Conservation (phyloP, 2,329 filamentous ascomycete species). For the Aspergillus quadricinctus region DNA sequence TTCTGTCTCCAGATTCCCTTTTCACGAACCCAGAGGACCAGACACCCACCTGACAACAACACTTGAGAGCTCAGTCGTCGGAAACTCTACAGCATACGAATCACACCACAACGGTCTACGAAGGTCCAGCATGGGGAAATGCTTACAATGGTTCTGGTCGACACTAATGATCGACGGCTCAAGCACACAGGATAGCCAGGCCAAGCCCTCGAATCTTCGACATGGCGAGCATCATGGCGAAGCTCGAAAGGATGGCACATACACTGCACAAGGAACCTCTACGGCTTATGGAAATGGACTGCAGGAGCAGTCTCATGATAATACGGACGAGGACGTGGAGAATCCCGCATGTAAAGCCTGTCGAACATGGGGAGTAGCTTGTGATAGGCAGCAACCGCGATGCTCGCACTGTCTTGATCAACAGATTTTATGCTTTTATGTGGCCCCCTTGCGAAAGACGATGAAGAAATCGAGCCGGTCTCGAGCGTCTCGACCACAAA, state of each 20-base stretch:
- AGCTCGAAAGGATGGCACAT: neutral
- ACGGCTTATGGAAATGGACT: slow-evolving; percentile 2
- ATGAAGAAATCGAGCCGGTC: slow-evolving; percentile 14
- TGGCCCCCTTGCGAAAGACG: slow-evolving; percentile 19
- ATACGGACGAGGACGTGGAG: neutral
- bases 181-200: neutral
- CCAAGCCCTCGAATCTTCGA: slow-evolving; percentile 1
- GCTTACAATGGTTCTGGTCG: slow-evolving; percentile 20
- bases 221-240: neutral
- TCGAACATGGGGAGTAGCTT: slow-evolving; percentile 23
- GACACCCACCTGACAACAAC: neutral
- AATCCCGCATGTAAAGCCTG: slow-evolving; percentile 23
- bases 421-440: slow-evolving; percentile 32
- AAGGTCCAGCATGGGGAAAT: neutral
- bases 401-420: slow-evolving; percentile 30
- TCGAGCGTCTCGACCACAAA: neutral
- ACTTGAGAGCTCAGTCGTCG: neutral
- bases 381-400: slow-evolving; percentile 26
- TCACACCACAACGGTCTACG: neutral
- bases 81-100: neutral
- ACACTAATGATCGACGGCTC: slow-evolving; percentile 13
- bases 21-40: neutral
- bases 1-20: neutral
- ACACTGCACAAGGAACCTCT: slow-evolving; percentile 5
- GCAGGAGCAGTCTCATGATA: neutral